A percentile compares a stretch with the other conserved stretches of the same genome.
Evolutionary conservation across 148 eudicot species (phyloP).

Genomic region (Rhododendron vialii): DNA sequence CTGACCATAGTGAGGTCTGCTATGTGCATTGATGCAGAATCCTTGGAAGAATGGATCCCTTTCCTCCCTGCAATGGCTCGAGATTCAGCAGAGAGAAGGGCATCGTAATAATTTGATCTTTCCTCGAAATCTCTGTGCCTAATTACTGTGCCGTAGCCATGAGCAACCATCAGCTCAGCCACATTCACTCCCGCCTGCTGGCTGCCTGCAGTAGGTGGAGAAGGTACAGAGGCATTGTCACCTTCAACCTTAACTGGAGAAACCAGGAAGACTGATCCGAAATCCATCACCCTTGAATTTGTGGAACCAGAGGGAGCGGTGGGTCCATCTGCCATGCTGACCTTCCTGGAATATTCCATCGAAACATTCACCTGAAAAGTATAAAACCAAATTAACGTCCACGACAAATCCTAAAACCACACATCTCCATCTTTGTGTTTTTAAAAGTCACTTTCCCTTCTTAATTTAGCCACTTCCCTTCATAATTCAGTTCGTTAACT

Average conservation of each 20-base stretch:
- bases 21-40: conserved; percentile 56
- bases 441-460: background rate
- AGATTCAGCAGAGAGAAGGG: conserved; percentile 78
- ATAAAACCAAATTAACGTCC: background rate
- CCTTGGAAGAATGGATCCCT: conserved; percentile 71
- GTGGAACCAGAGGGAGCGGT: conserved; percentile 10
- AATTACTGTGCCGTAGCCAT: conserved; percentile 68
- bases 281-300: conserved; percentile 74
- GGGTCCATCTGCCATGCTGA: conserved; percentile 43
- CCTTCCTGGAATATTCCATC: conserved; percentile 90
- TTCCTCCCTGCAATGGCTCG: conserved; percentile 67
- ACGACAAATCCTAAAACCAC: conserved; percentile 9
- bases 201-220: conserved; percentile 38
- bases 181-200: conserved; percentile 58
- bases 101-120: conserved; percentile 77
- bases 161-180: conserved; percentile 79
- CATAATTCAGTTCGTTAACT: background rate
- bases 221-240: conserved; percentile 37
- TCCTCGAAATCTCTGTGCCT: conserved; percentile 85
- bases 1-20: conserved; percentile 78
- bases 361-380: conserved; percentile 76
- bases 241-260: conserved; percentile 61
- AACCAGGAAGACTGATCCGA: conserved; percentile 74
- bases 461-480: background rate
- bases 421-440: background rate